Base-by-base conservation (phyloP, 306 rosid genomes). In the Pachyrhizus erosus region DNA sequence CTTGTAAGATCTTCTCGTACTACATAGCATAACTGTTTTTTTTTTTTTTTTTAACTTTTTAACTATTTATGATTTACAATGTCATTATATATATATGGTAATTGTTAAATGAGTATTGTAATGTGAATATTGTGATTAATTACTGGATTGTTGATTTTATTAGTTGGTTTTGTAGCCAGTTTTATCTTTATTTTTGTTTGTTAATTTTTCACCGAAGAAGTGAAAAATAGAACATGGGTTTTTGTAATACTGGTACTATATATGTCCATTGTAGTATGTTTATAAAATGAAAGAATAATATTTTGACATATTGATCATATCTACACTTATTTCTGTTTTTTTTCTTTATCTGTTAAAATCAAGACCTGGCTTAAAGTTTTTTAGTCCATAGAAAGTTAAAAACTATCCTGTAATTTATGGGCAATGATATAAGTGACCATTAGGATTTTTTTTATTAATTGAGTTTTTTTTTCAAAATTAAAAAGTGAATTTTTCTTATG, bases 121-220 rank as follows among this genome's bases (percentile, higher is more conserved):
- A 40, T 82, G 70, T 73, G 78, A 33, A 73, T 51, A 33, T n/a
- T 75, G 69, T 52, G 51, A 49, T 72, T 73, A 29, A 29, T n/a
- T 65, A 62, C 34, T 64, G 29, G 84, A 73, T 64, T 62, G 51
- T 68, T 5, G 62, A 52, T 23, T 52, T 58, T 24, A 79, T 55
- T 57, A 45, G 52, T 8, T 70, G 60, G 77, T 42, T 51, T 37
- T 49, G 2, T 39, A 15, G 34, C 60, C 34, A 26, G 34, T 26
- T 80, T 40, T 71, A 2, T 34, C 24, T 9, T 20, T 17, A 24
- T 3, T 21, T 33, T 43, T 61, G 2, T 57, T 52, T 21, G 29
- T 55, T 55, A 55, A 34, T 34, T 45, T 49, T 58, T 14, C 37
- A 9, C n/a, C 33, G 17, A 69, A 68, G 26, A 55, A 33, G 67